A percentile compares a stretch with the other conserved stretches of the same genome.
phyloP scores from a whole-genome alignment of 139 green algal genomes.

The Chlamydomonas sphaeroides region DNA sequence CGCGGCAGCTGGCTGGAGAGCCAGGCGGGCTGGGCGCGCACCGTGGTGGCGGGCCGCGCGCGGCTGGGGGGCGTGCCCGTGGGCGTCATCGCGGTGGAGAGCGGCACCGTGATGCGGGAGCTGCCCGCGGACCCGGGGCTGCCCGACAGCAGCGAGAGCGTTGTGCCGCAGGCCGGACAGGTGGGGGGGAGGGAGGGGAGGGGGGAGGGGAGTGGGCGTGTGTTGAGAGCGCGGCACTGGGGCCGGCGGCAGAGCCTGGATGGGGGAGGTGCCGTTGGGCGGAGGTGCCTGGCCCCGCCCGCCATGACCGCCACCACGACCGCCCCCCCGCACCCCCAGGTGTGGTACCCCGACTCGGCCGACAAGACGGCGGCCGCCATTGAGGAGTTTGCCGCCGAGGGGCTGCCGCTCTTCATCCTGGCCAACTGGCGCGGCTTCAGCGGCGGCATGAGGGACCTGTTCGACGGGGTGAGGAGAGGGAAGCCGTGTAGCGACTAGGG shows the following conservation, averaged over 20 bases:
- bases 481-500: too few relatives aligned
- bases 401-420: slow-evolving; percentile 96
- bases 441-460: slow-evolving; percentile 96
- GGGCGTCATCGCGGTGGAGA: slow-evolving; percentile 96
- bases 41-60: slow-evolving; percentile 93
- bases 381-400: slow-evolving; percentile 95
- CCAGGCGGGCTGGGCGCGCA: slow-evolving; percentile 91
- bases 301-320: too few relatives aligned
- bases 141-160: slow-evolving; percentile 77
- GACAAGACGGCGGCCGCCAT: slow-evolving; percentile 97
- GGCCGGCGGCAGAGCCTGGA: too few relatives aligned
- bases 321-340: slow-evolving; percentile 57
- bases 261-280: too few relatives aligned
- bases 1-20: slow-evolving; percentile 85
- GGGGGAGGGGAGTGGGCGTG: too few relatives aligned
- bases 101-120: slow-evolving; percentile 75
- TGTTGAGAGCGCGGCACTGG: too few relatives aligned
- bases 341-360: slow-evolving; percentile 98
- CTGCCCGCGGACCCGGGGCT: slow-evolving; percentile 94
- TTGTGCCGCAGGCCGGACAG: slow-evolving; percentile 74
- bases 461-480: slow-evolving; percentile 84
- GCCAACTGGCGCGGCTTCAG: slow-evolving; percentile 99
- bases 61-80: slow-evolving; percentile 93
- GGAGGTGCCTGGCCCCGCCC: too few relatives aligned
- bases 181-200: neutral